Conservation (phyloP, 176 grass and related monocot genomes). For the Chrysopogon serrulatus region DNA sequence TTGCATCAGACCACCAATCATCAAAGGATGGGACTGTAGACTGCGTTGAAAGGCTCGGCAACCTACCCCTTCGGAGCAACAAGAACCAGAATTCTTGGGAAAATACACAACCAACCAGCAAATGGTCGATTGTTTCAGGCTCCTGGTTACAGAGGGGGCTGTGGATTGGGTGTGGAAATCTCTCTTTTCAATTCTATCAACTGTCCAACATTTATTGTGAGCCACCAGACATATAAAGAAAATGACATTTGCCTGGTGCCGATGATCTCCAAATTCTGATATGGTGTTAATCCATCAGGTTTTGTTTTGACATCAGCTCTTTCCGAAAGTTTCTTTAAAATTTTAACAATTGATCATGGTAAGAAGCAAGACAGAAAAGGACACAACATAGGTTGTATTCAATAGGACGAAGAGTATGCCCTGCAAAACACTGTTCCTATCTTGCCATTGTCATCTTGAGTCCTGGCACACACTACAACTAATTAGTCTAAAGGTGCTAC, state of each 20-base stretch:
- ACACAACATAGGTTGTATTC: background rate
- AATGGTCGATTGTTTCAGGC: background rate
- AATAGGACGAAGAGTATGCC: background rate
- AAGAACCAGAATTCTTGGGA: background rate
- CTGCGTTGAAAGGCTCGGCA: background rate
- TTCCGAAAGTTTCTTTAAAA: background rate
- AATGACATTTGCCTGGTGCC: no score
- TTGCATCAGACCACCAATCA: background rate
- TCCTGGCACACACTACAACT: background rate
- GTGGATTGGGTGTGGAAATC: background rate
- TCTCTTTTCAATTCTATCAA: background rate
- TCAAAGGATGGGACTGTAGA: background rate
- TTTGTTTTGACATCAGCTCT: background rate
- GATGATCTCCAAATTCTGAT: background rate
- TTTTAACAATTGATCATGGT: background rate
- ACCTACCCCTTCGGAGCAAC: background rate
- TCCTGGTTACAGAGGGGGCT: background rate
- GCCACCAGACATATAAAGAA: no score
- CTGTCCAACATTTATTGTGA: background rate
- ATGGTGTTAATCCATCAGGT: background rate
- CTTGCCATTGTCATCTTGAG: background rate
- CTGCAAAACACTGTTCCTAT: background rate
- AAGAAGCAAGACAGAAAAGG: background rate
- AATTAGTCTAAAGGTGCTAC: background rate
- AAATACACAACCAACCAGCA: background rate